Base-by-base conservation (phyloP, 192 early-diverging fungal species). In the Coemansia reversa region DNA sequence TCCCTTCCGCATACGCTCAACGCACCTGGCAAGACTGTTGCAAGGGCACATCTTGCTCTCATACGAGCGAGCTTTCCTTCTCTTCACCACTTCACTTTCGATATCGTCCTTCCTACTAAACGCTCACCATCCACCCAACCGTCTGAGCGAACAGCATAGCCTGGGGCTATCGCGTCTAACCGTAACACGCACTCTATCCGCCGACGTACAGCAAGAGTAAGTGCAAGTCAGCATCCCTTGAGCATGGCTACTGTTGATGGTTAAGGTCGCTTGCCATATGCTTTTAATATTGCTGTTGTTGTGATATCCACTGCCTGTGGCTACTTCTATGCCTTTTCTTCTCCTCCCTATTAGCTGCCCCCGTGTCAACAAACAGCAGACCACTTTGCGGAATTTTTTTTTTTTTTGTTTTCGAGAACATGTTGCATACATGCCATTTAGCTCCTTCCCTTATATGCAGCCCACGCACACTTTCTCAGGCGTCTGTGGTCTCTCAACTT, bases 311-410 rank as follows among this genome's bases (percentile, higher is more conserved):
- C 54, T 55, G 54, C 54, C 24, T 30, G 33, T 35, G 11, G 33
- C 53, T 63, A 63, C 62, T 63, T 28, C 47, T 28, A 28, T 49
- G 19, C 23, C 18, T 22, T 42, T 4, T 55, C 47, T 63, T 24
- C 6, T 19, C 20, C 52, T 0, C 49, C 14, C 27, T 25, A 11
- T 35, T 11, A 35, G 14, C 12, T 52, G 50, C 22, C 62, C 62
- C 62, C 62, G 62, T 55, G 62, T 35, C 52, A 55, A 55, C 62
- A 63, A 63, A 63, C 53, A 63, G 62, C 27, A 45, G 39, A 45
- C 60, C 33, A 12, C 57, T 48, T 22, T 22, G 24, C 57, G 57
- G 18, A 29, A 22, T 16, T 60, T 48, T 62, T 27, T 50, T 16
- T 60, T 48, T 62, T 27, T 50, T 20, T 25, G 47, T 22, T 51